Base-by-base conservation (phyloP, 371 early-diverging fungal species). In the Mucor circinelloides region DNA sequence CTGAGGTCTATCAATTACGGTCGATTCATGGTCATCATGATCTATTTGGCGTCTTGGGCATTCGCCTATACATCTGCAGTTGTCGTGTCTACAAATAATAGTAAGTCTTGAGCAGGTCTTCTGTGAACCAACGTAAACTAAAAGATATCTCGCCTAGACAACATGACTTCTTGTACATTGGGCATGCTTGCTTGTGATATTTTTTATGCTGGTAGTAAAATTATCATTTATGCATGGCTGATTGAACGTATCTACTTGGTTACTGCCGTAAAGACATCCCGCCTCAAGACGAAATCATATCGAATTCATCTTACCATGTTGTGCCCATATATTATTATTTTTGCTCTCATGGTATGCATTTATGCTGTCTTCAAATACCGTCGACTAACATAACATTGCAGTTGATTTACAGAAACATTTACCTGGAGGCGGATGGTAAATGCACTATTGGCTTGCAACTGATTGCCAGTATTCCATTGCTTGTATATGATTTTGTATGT, bases 191-290 rank as follows among this genome's bases (percentile, higher is more conserved):
- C 81, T 21, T 83, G 84, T 64, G 81, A 81, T 58, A 63, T 81
- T 1, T 83, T 80, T 63, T 83, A 83, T 64, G 84, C 84, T 58
- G 84, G 79, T 17, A 83, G 79, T 70, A 83, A 83, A 50, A 75
- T 83, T 38, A 68, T 75, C 30, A 75, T 78, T 23, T 83, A 83
- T 63, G 80, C 80, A 21, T 83, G 83, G 82, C 69, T 84, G 7
- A 71, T 81, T 64, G 84, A 84, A 58, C 78, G 82, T 63, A 77
- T 81, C 10, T 76, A 80, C 46, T 60, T 84, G 23, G 84, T 84
- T 7, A 80, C 77, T 10, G 77, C 79, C 44, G 77, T 84, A 19
- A 81, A 80, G 36, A 78, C 80, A 4, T 60, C 76, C 15, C 78
- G 84, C 6, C 27, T 81, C 21, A 77, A 73, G 28, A 80, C 82